Conservation (phyloP, 2,329 filamentous ascomycete species). For the Helotiales sp. region DNA sequence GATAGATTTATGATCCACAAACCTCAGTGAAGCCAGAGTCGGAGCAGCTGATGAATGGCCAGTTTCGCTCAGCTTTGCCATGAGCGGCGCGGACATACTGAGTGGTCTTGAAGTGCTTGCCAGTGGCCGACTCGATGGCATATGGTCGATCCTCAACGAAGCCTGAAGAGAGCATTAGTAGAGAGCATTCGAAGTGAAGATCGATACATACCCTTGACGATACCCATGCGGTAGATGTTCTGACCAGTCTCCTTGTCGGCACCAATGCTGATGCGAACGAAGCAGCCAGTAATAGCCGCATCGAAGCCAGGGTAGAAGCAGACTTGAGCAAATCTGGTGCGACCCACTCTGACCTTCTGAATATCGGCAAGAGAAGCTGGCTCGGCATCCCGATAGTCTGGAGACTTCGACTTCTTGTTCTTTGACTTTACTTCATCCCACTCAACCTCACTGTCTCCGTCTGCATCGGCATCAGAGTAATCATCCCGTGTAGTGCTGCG, state of each 20-base stretch:
- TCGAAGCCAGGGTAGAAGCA: constrained; percentile 95
- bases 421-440: constrained; percentile 65
- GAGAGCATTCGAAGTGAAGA: not conserved
- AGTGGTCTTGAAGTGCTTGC: constrained; percentile 80
- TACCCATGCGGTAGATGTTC: constrained; percentile 84
- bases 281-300: constrained; percentile 80
- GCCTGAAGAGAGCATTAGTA: constrained; percentile 54
- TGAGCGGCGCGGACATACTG: constrained; percentile 83
- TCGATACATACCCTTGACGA: constrained; percentile 74
- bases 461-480: constrained; percentile 64
- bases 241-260: constrained; percentile 73
- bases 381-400: constrained; percentile 57
- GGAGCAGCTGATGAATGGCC: constrained; percentile 89
- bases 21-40: constrained; percentile 85
- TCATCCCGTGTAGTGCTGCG: constrained; percentile 53
- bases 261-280: constrained; percentile 82
- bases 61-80: constrained; percentile 82
- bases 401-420: constrained; percentile 52
- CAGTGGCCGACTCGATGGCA: constrained; percentile 74
- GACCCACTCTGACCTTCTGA: constrained; percentile 81
- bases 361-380: constrained; percentile 80
- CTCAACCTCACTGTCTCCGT: constrained; percentile 80
- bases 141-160: constrained; percentile 83
- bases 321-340: constrained; percentile 85
- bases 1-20: constrained; percentile 39